Conservation (phyloP, 352 stramenopile species). For the Globisporangium splendens region DNA sequence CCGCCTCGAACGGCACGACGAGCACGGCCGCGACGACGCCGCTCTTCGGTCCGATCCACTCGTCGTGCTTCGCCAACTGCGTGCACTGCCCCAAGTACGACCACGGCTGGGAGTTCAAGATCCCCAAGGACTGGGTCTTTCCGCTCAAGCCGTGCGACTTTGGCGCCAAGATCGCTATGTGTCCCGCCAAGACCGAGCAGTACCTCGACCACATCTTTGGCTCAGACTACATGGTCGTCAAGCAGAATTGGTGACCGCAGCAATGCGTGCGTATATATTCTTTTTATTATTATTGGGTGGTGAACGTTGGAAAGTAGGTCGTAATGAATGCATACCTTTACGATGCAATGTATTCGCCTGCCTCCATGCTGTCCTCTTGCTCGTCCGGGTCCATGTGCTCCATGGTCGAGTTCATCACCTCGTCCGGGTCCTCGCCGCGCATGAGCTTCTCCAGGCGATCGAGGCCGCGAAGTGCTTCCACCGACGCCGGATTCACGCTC, state of each 20-base stretch:
- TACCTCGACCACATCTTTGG: conserved; percentile 29
- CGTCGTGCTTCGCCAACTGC: conserved; percentile 19
- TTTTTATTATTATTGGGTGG: neutral
- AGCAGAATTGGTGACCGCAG: conserved; percentile 7
- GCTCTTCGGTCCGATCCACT: conserved; percentile 14
- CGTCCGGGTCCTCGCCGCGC: conserved; percentile 71
- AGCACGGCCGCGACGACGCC: neutral
- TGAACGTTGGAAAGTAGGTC: neutral
- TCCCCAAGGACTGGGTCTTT: conserved; percentile 26
- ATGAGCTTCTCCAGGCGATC: conserved; percentile 80
- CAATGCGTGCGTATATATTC: neutral
- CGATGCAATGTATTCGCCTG: conserved; percentile 40
- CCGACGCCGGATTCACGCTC: conserved; percentile 51
- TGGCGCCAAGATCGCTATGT: conserved; percentile 13
- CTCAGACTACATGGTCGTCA: conserved; percentile 8
- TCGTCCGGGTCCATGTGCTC: conserved; percentile 56
- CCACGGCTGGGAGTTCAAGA: conserved; percentile 14
- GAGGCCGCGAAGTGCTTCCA: conserved; percentile 46
- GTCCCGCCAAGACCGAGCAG: conserved; percentile 13
- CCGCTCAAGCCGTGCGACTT: conserved; percentile 23
- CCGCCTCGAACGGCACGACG: neutral
- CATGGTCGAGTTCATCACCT: conserved; percentile 61
- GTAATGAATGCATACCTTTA: conserved; percentile 2
- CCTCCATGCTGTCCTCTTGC: conserved; percentile 50
- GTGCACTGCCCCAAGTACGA: conserved; percentile 9